These are phyloP conservation scores for Viola pubescens DNA, from an alignment of 441 rosid species.

Conservation along the genomic window DNA sequence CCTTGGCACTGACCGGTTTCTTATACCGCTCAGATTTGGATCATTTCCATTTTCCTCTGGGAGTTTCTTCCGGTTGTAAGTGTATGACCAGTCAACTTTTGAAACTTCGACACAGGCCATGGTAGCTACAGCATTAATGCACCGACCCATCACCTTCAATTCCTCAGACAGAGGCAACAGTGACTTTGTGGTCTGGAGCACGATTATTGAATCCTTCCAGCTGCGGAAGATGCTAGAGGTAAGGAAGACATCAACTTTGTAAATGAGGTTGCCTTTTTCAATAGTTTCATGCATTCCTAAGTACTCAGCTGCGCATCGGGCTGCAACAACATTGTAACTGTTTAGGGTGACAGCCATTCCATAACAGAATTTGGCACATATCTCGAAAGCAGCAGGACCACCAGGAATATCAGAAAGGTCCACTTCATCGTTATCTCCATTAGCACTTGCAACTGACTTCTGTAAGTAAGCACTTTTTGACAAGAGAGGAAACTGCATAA, in stretches of 20 bases:
- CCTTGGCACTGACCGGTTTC: constrained; percentile 48
- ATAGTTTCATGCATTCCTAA: constrained; percentile 64
- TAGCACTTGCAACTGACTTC: constrained; percentile 40
- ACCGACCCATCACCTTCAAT: constrained; percentile 43
- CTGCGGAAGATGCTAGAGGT: constrained; percentile 59
- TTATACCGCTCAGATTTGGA: constrained; percentile 26
- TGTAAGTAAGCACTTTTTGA: constrained; percentile 61
- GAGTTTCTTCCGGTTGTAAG: constrained; percentile 60
- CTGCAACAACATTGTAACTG: constrained; percentile 59
- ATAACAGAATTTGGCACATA: constrained; percentile 75
- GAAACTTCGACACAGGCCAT: constrained; percentile 56
- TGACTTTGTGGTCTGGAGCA: constrained; percentile 53
- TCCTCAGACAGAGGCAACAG: constrained; percentile 55
- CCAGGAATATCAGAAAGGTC: constrained; percentile 67
- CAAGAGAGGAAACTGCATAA: constrained; percentile 71
- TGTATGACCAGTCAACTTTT: constrained; percentile 75
- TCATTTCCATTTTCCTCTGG: constrained; percentile 48
- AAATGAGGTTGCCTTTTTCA: constrained; percentile 71
- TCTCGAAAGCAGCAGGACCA: constrained; percentile 65
- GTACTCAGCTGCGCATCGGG: constrained; percentile 72
- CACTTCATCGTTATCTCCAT: constrained; percentile 44
- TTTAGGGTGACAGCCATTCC: constrained; percentile 74
- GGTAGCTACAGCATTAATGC: constrained; percentile 59
- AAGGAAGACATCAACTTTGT: constrained; percentile 76
- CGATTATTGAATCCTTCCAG: constrained; percentile 85